phyloP scores from a whole-genome alignment of 2,329 filamentous ascomycete species.

The Bipolaris zeicola region DNA sequence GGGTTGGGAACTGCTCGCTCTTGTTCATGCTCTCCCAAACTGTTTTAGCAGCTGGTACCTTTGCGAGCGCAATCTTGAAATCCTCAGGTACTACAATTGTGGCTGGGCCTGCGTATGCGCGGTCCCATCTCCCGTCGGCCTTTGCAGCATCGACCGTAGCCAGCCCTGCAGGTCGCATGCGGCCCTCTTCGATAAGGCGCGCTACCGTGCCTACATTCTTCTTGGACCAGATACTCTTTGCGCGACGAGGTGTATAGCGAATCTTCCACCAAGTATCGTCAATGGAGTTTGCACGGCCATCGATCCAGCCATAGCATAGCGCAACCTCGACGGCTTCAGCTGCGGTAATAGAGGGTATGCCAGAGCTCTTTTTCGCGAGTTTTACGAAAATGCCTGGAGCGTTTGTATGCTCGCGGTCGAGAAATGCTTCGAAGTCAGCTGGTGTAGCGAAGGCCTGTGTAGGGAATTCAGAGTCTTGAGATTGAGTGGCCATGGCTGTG shows the following conservation, averaged over 20 bases:
- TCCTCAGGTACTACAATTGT: conserved; percentile 57
- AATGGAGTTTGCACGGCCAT: conserved; percentile 58
- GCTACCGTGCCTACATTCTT: conserved; percentile 63
- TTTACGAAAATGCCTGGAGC: conserved; percentile 55
- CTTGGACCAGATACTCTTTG: conserved; percentile 63
- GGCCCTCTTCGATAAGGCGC: conserved; percentile 52
- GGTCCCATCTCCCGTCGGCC: conserved; percentile 63
- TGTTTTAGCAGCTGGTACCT: conserved; percentile 41
- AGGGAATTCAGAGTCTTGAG: conserved; percentile 10
- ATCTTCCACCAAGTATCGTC: conserved; percentile 59
- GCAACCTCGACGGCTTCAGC: conserved; percentile 61
- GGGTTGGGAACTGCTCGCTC: conserved; percentile 54
- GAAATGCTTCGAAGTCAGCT: conserved; percentile 23
- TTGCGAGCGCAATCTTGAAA: conserved; percentile 53
- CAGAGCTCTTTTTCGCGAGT: conserved; percentile 56
- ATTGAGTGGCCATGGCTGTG: conserved; percentile 9
- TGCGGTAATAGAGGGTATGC: conserved; percentile 53
- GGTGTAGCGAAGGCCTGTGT: conserved; percentile 13
- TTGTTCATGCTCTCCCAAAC: conserved; percentile 55
- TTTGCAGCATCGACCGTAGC: conserved; percentile 61
- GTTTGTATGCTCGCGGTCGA: conserved; percentile 47
- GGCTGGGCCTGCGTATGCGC: conserved; percentile 60
- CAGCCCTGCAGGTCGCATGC: conserved; percentile 57
- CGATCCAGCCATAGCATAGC: conserved; percentile 68
- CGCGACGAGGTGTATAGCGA: conserved; percentile 63